Base-by-base conservation (phyloP, 805 yeast genomes). In the Candida loeiensis region DNA sequence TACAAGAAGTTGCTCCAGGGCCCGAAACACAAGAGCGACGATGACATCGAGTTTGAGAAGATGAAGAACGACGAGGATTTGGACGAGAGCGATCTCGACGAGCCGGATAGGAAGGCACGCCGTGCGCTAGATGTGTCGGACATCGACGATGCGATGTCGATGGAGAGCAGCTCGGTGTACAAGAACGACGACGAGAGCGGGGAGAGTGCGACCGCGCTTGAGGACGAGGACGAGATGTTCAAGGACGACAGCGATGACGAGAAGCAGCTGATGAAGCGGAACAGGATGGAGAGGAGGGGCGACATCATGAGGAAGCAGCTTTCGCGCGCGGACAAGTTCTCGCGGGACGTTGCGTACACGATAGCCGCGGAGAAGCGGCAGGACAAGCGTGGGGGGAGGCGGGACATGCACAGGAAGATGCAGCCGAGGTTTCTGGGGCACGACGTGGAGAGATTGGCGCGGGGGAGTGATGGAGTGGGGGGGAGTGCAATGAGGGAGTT, bases 31-130 rank as follows among this genome's bases (percentile, higher is more conserved):
- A 32, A 15, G 29, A 30, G 27, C 14, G 29, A 20, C 24, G 30
- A 25, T 19, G 19, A 4, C 12, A 35, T 19, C n/a, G 43, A 35
- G 36, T 56, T 50, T 36, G 59, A 47, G 21, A 35, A 5, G 17
- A 27, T 14, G 31, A 27, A 31, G 38, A 45, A 42, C 12, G 51
- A 44, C 13, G 52, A 44, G 12, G n/a, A n/a, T n/a, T n/a, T n/a
- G n/a, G 45, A 47, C 21, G 52, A 49, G n/a, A 56, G 59, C 29
- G 63, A 57, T 36, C 44, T 55, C 13, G 64, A 54, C 14, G 59
- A 47, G 12, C 45, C 38, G 5, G 53, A 40, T 9, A 41, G 41
- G 7, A 49, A 46, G 25, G 40, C 46, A 12, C 36, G 47, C 13
- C 51, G 47, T 5, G 53, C 45, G 2, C 54, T 53, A 14, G 61